Percentiles rank a stretch among this genome's conserved stretches.
These are phyloP conservation scores for Lomentospora prolificans DNA, from an alignment of 2,329 filamentous ascomycete species.

Conservation along the genomic window DNA sequence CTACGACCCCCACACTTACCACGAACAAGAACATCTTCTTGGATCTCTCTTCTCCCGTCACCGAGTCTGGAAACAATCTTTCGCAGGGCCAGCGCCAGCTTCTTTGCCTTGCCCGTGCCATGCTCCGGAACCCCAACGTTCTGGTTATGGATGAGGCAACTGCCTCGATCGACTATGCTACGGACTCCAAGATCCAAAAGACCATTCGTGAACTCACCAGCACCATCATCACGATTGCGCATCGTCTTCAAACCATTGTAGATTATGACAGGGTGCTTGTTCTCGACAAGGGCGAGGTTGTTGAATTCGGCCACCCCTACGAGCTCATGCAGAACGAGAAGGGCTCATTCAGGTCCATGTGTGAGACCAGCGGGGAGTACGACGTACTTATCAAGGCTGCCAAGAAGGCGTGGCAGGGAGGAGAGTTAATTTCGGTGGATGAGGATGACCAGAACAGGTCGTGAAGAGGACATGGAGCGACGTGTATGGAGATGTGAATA, in stretches of 20 bases:
- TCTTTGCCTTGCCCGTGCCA: constrained; percentile 81
- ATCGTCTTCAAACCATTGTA: constrained; percentile 90
- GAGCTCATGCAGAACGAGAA: constrained; percentile 64
- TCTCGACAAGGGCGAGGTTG: constrained; percentile 75
- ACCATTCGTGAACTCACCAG: constrained; percentile 89
- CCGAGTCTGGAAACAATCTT: constrained; percentile 86
- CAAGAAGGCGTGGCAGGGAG: constrained; percentile 41
- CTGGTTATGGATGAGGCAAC: constrained; percentile 99
- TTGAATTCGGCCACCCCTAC: constrained; percentile 87
- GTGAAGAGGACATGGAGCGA: no score
- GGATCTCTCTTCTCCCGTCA: constrained; percentile 72
- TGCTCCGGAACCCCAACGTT: constrained; percentile 84
- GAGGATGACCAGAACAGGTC: background rate
- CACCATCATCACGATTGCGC: constrained; percentile 94
- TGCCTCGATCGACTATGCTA: constrained; percentile 92
- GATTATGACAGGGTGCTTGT: constrained; percentile 98
- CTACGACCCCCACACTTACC: constrained; percentile 21
- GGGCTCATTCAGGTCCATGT: constrained; percentile 55
- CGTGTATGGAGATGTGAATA: no score
- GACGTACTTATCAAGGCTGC: constrained; percentile 41
- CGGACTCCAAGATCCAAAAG: constrained; percentile 90
- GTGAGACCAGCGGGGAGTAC: constrained; percentile 52
- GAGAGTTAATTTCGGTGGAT: constrained; percentile 23
- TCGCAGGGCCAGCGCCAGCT: constrained; percentile 95
- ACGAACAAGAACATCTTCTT: constrained; percentile 94